A percentile compares a stretch with the other conserved stretches of the same genome.
These are phyloP conservation scores for Penicillium cinerascens DNA, from an alignment of 495 filamentous ascomycete genomes.

Conservation along the genomic window DNA sequence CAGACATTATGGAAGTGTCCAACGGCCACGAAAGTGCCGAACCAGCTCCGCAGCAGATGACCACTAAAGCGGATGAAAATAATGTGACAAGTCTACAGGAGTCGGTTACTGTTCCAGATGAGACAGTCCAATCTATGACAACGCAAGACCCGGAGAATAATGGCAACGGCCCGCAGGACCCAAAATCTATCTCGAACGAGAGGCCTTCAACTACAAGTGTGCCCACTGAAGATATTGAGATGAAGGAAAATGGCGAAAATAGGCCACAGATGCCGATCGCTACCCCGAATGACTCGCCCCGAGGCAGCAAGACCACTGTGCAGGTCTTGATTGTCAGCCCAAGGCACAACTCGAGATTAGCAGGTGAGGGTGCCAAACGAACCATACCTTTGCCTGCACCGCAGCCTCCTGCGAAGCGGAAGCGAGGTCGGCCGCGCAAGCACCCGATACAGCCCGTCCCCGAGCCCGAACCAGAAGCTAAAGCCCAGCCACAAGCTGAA, in stretches of 20 bases:
- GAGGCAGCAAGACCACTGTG: neutral
- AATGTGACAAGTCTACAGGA: neutral
- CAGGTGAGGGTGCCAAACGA: slow-evolving; percentile 8
- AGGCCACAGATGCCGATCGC: neutral
- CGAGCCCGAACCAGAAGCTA: neutral
- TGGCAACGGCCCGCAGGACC: neutral
- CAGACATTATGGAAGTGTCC: neutral
- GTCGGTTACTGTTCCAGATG: neutral
- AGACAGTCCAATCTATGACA: neutral
- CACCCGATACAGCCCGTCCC: neutral
- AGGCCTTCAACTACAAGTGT: neutral
- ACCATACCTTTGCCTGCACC: slow-evolving; percentile 7
- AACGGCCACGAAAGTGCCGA: neutral
- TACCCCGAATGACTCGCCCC: neutral
- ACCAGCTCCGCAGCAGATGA: neutral
- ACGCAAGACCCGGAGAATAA: neutral
- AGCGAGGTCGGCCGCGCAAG: slow-evolving; percentile 18
- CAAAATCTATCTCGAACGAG: neutral
- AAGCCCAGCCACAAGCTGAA: neutral
- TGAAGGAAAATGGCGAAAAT: neutral
- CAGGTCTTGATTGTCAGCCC: slow-evolving; percentile 21
- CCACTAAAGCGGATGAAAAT: neutral
- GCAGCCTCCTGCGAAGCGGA: slow-evolving; percentile 20
- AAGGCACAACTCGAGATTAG: neutral
- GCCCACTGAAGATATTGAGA: neutral